phyloP scores from a whole-genome alignment of 257 asterid genomes.

The Paulownia fortunei region DNA sequence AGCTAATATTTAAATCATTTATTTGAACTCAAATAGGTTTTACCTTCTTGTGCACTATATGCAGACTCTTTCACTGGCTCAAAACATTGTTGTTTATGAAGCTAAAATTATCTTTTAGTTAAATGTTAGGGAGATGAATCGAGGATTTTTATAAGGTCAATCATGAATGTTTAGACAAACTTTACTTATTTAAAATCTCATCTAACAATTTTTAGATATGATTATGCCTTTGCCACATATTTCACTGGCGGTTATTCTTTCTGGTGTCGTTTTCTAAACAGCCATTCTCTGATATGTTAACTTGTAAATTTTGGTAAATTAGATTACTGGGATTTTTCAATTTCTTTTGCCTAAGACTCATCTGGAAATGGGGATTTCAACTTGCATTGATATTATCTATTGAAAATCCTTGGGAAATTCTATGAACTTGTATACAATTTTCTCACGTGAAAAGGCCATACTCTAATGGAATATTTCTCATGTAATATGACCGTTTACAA shows the following conservation, averaged over 20 bases:
- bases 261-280: slow-evolving; percentile 11
- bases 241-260: neutral
- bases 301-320: slow-evolving; percentile 3
- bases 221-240: slow-evolving; percentile 13
- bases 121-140: slow-evolving; percentile 3
- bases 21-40: slow-evolving; percentile 14
- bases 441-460: neutral
- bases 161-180: slow-evolving; percentile 19
- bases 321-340: slow-evolving; percentile 15
- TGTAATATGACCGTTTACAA: neutral
- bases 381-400: neutral
- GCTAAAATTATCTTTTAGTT: neutral
- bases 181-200: neutral
- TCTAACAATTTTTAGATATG: slow-evolving; percentile 7
- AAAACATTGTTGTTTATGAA: slow-evolving; percentile 16
- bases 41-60: slow-evolving; percentile 15
- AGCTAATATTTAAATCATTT: neutral
- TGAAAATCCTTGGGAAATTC: neutral
- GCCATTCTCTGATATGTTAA: neutral
- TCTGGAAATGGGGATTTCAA: slow-evolving; percentile 10
- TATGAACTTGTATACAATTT: neutral
- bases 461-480: slow-evolving; percentile 2
- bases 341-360: neutral
- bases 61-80: neutral
- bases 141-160: neutral